Base-by-base conservation (phyloP, 345 rosid species). In the Citropsis articulata region DNA sequence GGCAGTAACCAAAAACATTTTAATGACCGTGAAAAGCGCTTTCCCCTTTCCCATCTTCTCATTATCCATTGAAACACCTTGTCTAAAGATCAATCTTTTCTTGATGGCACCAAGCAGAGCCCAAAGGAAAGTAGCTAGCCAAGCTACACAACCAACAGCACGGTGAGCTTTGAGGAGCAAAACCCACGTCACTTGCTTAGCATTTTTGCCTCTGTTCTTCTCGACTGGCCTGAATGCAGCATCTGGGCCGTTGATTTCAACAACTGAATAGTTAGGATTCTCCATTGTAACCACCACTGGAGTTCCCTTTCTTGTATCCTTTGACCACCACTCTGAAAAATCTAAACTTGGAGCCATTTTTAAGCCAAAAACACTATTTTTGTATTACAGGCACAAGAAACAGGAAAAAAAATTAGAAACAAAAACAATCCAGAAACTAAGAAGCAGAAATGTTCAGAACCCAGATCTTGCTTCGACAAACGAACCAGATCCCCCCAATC, bases 201-300 rank as follows among this genome's bases (percentile, higher is more conserved):
- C 98, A 79, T 91, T 94, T 72, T 92, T 92, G 81, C 89, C 97
- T 84, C 98, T 85, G 81, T 86, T 89, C 87, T 83, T 94, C 80
- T 94, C 98, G 60, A 90, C 91, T 0, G 94, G 93, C 83, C 88
- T 80, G 79, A 94, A 94, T 71, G 97, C 96, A 67, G 92, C 84
- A 84, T 94, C 98, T 66, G 98, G 98, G 42, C 90, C 96, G 30
- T 91, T 84, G 81, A 92, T 92, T 88, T 94, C 98, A 24, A 92
- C 91, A 6, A 91, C 91, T 0, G 98, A 92, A 86, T 86, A 91
- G 75, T 86, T 92, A 33, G 97, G 93, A 81, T 89, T 91, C 84
- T 89, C 97, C 97, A 94, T 94, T 80, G 87, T 94, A 13, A 92
- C 97, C 14, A 91, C 94, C 66, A 94, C 97, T 1, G 98, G 94